Percentiles rank a stretch among this genome's conserved stretches.
Conservation (phyloP, 768 basidiomycete species). For the Psilocybe sp. region DNA sequence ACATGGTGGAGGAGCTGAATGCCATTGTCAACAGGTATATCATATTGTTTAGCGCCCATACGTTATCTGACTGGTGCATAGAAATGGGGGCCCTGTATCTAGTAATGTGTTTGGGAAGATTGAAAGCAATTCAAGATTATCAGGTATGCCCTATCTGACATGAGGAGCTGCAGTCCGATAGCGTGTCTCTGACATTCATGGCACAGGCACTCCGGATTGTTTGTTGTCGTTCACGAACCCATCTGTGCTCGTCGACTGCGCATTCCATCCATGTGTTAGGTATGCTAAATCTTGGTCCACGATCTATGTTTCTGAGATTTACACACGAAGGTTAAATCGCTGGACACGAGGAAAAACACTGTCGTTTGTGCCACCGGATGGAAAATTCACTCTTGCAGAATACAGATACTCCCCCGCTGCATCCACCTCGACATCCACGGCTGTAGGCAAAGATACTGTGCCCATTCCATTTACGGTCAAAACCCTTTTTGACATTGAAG, state of each 20-base stretch:
- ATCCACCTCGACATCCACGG: slow-evolving; percentile 22
- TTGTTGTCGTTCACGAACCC: slow-evolving; percentile 75
- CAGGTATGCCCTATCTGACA: slow-evolving; percentile 44
- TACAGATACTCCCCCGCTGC: slow-evolving; percentile 64
- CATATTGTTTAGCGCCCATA: neutral
- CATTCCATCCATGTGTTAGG: slow-evolving; percentile 94
- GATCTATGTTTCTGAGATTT: neutral
- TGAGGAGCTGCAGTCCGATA: neutral
- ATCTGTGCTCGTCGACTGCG: slow-evolving; percentile 68
- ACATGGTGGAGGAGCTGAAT: slow-evolving; percentile 78
- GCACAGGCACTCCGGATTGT: slow-evolving; percentile 84
- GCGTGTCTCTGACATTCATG: slow-evolving; percentile 1
- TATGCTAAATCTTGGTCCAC: slow-evolving; percentile 29
- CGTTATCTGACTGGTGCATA: slow-evolving; percentile 24
- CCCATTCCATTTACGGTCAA: slow-evolving; percentile 52
- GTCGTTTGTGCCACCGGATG: slow-evolving; percentile 94
- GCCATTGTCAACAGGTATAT: slow-evolving; percentile 76
- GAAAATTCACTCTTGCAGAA: slow-evolving; percentile 79
- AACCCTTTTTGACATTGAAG: slow-evolving; percentile 41
- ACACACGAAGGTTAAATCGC: slow-evolving; percentile 57
- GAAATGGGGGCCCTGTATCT: slow-evolving; percentile 64
- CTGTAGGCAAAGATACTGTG: slow-evolving; percentile 38
- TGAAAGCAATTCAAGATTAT: slow-evolving; percentile 73
- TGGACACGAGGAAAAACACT: slow-evolving; percentile 76
- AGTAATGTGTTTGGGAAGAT: slow-evolving; percentile 75